These are phyloP conservation scores for Rhododendron vialii DNA, from an alignment of 148 eudicot genomes.

Conservation along the genomic window DNA sequence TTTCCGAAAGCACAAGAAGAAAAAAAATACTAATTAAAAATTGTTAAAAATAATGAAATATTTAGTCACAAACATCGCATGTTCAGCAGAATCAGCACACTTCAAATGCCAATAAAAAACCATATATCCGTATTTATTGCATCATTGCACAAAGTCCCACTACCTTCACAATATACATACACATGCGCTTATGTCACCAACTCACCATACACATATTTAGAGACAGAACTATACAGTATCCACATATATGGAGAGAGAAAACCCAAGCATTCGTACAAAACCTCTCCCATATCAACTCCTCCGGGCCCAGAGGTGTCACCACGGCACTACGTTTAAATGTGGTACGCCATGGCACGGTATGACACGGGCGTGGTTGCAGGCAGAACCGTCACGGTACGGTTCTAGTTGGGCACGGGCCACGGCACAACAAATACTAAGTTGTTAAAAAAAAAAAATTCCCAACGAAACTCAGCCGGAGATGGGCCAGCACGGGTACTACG, in stretches of 20 bases:
- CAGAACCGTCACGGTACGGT: too few species aligned
- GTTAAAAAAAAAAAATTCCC: too few species aligned
- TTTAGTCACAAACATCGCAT: not conserved
- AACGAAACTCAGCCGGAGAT: too few species aligned
- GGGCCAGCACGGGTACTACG: too few species aligned
- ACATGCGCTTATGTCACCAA: not conserved
- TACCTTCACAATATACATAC: not conserved
- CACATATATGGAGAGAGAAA: not conserved
- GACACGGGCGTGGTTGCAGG: too few species aligned
- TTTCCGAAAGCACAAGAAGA: not conserved
- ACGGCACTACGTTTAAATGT: too few species aligned
- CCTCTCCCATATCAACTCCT: too few species aligned
- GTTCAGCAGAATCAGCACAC: not conserved
- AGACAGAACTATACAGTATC: not conserved
- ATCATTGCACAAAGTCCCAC: not conserved
- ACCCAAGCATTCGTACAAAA: too few species aligned
- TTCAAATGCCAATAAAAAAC: not conserved
- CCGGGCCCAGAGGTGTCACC: too few species aligned
- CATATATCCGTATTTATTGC: not conserved
- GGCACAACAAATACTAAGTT: too few species aligned
- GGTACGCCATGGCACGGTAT: too few species aligned
- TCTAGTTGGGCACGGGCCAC: too few species aligned
- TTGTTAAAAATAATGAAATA: not conserved
- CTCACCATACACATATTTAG: not conserved
- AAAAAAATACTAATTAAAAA: not conserved